Evolutionary conservation across 2,329 filamentous ascomycete species (phyloP), one percentile per base, ranked within the genome.

Genomic region (Aphanoascus verrucosus): DNA sequence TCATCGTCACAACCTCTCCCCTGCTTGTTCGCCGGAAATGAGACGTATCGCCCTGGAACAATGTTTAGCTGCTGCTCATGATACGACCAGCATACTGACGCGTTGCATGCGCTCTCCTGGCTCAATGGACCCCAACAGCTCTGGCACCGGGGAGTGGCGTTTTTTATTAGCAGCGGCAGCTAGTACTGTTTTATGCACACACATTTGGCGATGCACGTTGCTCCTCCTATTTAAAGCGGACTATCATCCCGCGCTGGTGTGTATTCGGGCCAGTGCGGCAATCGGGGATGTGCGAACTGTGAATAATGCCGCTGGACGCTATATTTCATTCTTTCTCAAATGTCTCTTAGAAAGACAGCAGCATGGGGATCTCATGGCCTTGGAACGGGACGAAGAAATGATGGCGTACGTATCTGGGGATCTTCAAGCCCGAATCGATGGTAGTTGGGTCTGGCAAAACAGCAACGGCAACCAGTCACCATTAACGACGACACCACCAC

Each of bases 361-460:
- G 9, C 72, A 67, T 20, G 69, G 70, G 14, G 67, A 69, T 1
- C 59, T 65, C 0, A 63, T 62, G 2, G 67, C 67, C 31, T 63
- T 80, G 1, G 78, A 82, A 44, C 74, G 76, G 2, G 90, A 98
- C 62, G 90, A 97, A 65, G 91, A 96, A 65, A 78, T 97, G 60
- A 72, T 97, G 28, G 87, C 84, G 0, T 95, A 95, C 62, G 82
- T 86, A 0, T 91, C 86, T 31, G 86, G 84, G 0, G 93, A 97
- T 69, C 75, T 94, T 62, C 91, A 97, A 69, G 86, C 84, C 1
- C 82, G 79, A n/a, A 76, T 78, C 0, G 84, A 89, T 50, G 81
- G 81, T 35, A 83, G 84, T 11, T 97, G 91, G 91, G 79, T 90
- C 3, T 96, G 90, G 91, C 71, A 79, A 62, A 76, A 79, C 31